Conservation (phyloP, 306 rosid species). For the Sesbania bispinosa region DNA sequence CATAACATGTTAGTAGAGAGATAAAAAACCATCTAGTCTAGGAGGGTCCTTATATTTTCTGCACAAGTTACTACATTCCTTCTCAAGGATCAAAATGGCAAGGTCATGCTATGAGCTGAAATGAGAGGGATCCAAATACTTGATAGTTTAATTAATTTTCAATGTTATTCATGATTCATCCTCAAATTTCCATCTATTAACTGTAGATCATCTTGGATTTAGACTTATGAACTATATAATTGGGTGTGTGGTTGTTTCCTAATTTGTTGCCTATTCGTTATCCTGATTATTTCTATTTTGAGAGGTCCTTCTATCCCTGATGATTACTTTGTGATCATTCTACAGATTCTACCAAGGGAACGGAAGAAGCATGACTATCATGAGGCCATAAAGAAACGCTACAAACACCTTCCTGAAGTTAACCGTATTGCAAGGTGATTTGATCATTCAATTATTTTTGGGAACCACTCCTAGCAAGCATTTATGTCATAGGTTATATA, state of each 20-base stretch:
- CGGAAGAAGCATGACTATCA: slow-evolving; percentile 72
- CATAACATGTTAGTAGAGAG: background rate
- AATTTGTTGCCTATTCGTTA: background rate
- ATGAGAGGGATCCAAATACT: background rate
- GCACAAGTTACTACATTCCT: background rate
- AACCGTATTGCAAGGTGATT: slow-evolving; percentile 72
- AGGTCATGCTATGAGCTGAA: background rate
- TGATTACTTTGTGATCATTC: slow-evolving; percentile 7
- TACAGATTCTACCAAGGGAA: slow-evolving; percentile 91
- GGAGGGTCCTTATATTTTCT: background rate
- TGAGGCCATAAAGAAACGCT: slow-evolving; percentile 82
- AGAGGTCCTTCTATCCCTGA: slow-evolving; percentile 12
- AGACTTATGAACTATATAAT: no score
- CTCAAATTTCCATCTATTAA: background rate
- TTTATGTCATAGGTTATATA: background rate
- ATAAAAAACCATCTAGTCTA: background rate
- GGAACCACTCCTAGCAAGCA: background rate
- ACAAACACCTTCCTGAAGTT: slow-evolving; percentile 81
- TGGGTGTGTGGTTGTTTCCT: background rate
- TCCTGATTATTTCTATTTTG: background rate
- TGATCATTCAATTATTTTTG: background rate
- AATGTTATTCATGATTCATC: background rate
- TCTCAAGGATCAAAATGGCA: background rate
- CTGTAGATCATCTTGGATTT: background rate
- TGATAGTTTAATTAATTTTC: background rate